Conservation (phyloP, 2,329 filamentous ascomycete species). For the Sclerotinia trifoliorum region DNA sequence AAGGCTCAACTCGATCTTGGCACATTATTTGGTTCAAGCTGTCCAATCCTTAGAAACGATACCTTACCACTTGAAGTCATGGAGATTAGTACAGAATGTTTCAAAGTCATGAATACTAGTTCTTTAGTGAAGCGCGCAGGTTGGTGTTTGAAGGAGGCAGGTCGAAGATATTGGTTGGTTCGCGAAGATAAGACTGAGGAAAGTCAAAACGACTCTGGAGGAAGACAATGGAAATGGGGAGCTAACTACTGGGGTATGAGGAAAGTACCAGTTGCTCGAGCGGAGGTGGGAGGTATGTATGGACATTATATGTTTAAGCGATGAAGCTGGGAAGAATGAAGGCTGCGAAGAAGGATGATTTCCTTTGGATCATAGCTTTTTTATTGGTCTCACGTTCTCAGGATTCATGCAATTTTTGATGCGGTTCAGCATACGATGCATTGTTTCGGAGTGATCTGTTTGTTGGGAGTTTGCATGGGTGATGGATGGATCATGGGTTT, state of each 20-base stretch:
- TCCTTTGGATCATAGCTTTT: background rate
- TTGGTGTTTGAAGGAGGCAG: conserved; percentile 69
- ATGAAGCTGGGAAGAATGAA: conserved; percentile 11
- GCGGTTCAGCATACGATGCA: conserved; percentile 6
- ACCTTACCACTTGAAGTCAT: conserved; percentile 73
- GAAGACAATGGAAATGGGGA: conserved; percentile 77
- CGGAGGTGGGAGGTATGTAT: conserved; percentile 58
- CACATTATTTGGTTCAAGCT: conserved; percentile 51
- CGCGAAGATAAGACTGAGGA: conserved; percentile 38
- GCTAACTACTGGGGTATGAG: conserved; percentile 82
- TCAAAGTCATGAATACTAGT: conserved; percentile 60
- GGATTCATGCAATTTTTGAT: background rate
- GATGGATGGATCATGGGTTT: background rate
- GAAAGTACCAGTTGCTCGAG: conserved; percentile 57
- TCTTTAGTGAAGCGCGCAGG: conserved; percentile 45
- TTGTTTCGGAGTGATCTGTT: background rate
- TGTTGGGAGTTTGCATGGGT: background rate
- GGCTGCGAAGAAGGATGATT: background rate
- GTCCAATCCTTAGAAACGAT: conserved; percentile 55
- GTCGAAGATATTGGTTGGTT: conserved; percentile 66
- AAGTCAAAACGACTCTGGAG: conserved; percentile 51
- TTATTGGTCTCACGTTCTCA: background rate
- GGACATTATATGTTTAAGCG: conserved; percentile 59
- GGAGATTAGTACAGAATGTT: conserved; percentile 69
- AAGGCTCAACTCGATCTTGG: conserved; percentile 58